Conservation (phyloP, 2,329 filamentous ascomycete genomes). For the Beauveria sp. region DNA sequence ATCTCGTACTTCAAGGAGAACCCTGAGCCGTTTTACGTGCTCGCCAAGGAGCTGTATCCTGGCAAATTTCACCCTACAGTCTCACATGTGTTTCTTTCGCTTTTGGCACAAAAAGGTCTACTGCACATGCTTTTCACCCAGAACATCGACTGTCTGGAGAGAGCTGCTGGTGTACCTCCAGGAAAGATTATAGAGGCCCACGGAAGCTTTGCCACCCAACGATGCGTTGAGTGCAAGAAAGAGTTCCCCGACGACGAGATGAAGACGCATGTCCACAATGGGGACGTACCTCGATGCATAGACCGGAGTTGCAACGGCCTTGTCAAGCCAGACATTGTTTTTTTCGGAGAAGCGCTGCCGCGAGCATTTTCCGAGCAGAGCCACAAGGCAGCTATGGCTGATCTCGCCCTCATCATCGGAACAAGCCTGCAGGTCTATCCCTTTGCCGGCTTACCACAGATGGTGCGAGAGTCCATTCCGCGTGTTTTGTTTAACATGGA, state of each 20-base stretch:
- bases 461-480: constrained; percentile 55
- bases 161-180: constrained; percentile 72
- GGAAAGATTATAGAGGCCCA: constrained; percentile 88
- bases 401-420: constrained; percentile 78
- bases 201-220: constrained; percentile 85
- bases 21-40: constrained; percentile 82
- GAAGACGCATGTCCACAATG: constrained; percentile 57
- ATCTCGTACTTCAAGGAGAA: constrained; percentile 80
- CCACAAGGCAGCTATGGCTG: constrained; percentile 51
- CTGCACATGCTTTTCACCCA: constrained; percentile 89
- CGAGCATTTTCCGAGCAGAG: constrained; percentile 27
- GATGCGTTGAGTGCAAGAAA: constrained; percentile 80
- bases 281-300: constrained; percentile 63
- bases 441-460: constrained; percentile 71
- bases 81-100: constrained; percentile 78
- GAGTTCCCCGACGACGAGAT: constrained; percentile 68
- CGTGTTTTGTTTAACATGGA: constrained; percentile 85
- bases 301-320: constrained; percentile 59
- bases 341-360: constrained; percentile 70
- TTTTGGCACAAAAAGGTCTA: constrained; percentile 72
- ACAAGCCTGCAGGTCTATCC: constrained; percentile 84
- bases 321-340: constrained; percentile 92
- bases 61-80: constrained; percentile 84
- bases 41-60: constrained; percentile 88
- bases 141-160: constrained; percentile 94